Conservation (phyloP, 768 basidiomycete genomes). For the Naganishia kalamii region DNA sequence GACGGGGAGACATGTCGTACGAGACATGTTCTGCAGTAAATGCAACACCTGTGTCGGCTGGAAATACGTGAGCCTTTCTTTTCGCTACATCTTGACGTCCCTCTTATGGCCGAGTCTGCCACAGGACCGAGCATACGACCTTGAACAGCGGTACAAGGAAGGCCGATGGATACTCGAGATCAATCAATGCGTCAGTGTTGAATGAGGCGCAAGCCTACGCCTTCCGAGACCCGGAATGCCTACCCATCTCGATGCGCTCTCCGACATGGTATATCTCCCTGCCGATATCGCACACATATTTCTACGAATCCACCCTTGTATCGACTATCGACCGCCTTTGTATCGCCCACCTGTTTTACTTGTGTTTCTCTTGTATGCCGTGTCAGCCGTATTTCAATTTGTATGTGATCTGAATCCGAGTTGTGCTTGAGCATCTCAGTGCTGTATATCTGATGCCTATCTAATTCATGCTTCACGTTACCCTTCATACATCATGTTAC, state of each 20-base stretch:
- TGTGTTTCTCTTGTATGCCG: background rate
- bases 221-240: background rate
- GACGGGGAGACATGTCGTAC: conserved; percentile 90
- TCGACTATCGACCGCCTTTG: background rate
- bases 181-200: conserved; percentile 17
- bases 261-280: too few species aligned
- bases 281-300: too few species aligned
- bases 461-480: too few species aligned
- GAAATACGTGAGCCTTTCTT: conserved; percentile 76
- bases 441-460: too few species aligned
- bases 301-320: background rate
- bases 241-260: background rate
- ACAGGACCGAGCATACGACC: conserved; percentile 86
- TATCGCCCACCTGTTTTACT: background rate
- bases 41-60: conserved; percentile 82
- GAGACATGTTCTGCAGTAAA: conserved; percentile 89
- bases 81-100: background rate
- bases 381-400: background rate
- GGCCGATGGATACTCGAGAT: conserved; percentile 92
- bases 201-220: background rate
- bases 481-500: too few species aligned
- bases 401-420: too few species aligned
- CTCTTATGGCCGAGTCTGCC: background rate
- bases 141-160: conserved; percentile 93
- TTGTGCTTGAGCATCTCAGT: too few species aligned